Conservation (phyloP, 331 rosid species). For the Dryas integrifolia region DNA sequence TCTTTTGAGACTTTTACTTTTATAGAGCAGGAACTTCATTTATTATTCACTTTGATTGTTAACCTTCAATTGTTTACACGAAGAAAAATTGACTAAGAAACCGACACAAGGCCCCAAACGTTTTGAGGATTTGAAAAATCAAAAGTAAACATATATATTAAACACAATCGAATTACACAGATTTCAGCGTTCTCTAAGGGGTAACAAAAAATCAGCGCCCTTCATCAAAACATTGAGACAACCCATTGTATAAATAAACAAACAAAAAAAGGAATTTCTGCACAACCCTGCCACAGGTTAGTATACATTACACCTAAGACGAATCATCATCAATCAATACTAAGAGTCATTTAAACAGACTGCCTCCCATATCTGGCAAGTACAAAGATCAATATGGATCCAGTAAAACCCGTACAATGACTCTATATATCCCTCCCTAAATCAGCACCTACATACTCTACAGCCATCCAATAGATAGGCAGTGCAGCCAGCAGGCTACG, state of each 20-base stretch:
- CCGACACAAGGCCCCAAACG: background rate
- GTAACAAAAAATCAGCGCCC: constrained; percentile 15
- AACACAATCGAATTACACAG: constrained; percentile 5
- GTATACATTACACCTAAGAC: constrained; percentile 51
- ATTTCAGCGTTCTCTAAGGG: background rate
- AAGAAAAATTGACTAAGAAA: background rate
- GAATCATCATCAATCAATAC: constrained; percentile 37
- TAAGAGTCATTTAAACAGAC: constrained; percentile 34
- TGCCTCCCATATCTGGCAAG: constrained; percentile 37
- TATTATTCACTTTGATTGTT: too few species aligned
- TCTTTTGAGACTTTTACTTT: too few species aligned
- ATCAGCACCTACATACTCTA: constrained; percentile 84
- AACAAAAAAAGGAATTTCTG: constrained; percentile 41
- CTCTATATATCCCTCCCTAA: constrained; percentile 46
- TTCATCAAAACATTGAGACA: constrained; percentile 31
- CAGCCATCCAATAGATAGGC: constrained; percentile 54
- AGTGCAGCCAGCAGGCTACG: constrained; percentile 42
- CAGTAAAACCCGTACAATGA: constrained; percentile 49
- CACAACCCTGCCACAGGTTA: constrained; percentile 60
- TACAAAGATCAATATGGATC: constrained; percentile 53
- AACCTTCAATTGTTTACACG: too few species aligned
- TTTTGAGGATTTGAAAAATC: background rate
- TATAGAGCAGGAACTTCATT: too few species aligned
- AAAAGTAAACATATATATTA: background rate
- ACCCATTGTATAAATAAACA: constrained; percentile 19